A percentile compares a stretch with the other conserved stretches of the same genome.
Evolutionary conservation across 2,329 filamentous ascomycete species (phyloP).

Genomic region (Trichoderma oligosporum): DNA sequence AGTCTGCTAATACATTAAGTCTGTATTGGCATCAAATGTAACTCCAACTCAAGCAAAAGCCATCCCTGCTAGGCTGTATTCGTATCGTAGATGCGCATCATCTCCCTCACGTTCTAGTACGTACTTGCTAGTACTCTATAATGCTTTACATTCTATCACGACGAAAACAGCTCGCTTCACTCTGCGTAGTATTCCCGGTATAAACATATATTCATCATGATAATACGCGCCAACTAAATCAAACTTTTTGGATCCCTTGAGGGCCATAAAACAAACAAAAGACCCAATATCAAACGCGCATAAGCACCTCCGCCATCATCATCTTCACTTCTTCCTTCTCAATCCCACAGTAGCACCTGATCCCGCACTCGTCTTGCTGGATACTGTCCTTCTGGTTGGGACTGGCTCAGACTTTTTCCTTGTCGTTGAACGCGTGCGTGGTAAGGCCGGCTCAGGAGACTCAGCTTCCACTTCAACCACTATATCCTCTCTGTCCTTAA

Average conservation of each 20-base stretch:
- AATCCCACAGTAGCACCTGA: slow-evolving; percentile 23
- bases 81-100: too few species aligned
- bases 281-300: slow-evolving; percentile 6
- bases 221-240: slow-evolving; percentile 10
- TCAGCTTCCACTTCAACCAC: slow-evolving; percentile 38
- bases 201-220: slow-evolving; percentile 1
- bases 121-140: too few species aligned
- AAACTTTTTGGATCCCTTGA: neutral
- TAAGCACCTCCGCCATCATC: slow-evolving; percentile 16
- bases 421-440: slow-evolving; percentile 6
- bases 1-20: too few species aligned
- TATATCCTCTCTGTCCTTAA: slow-evolving; percentile 36
- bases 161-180: too few species aligned
- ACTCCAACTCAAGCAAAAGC: too few species aligned
- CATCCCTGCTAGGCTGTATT: too few species aligned
- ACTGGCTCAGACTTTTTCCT: slow-evolving; percentile 41
- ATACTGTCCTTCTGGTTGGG: slow-evolving; percentile 39
- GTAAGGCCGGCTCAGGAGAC: slow-evolving; percentile 20
- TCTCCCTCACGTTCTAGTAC: too few species aligned
- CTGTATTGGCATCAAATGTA: too few species aligned
- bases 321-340: slow-evolving; percentile 36
- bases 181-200: neutral
- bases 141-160: too few species aligned
- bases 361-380: slow-evolving; percentile 1
- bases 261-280: neutral